Percentiles rank a stretch among this genome's conserved stretches.
phyloP scores from a whole-genome alignment of 2,329 filamentous ascomycete genomes.

The Ophiostoma quercus region DNA sequence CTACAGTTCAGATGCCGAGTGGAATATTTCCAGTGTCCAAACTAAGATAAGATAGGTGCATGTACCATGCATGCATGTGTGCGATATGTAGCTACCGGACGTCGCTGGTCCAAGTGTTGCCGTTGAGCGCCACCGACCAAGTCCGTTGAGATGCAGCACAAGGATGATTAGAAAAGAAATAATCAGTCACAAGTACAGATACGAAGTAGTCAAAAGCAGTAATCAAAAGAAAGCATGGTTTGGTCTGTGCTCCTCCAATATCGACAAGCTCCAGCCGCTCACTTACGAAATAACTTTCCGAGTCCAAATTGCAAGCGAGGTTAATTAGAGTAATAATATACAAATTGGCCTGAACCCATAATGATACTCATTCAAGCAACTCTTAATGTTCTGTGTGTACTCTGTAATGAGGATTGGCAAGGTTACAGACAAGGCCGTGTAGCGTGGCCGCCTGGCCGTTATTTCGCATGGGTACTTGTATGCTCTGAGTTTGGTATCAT shows the following conservation, averaged over 20 bases:
- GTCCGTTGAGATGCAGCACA: slow-evolving; percentile 4
- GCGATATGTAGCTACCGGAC: slow-evolving; percentile 4
- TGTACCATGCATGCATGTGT: slow-evolving; percentile 2
- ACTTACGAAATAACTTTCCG: background rate
- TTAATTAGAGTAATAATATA: too few species aligned
- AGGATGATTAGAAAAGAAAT: background rate
- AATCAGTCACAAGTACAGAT: background rate
- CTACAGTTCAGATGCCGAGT: background rate
- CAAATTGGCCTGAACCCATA: background rate
- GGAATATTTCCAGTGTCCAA: background rate
- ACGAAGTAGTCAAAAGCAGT: too few species aligned
- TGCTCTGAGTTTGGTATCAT: background rate
- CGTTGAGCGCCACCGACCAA: slow-evolving; percentile 3
- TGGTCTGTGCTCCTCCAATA: background rate
- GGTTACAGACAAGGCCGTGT: background rate
- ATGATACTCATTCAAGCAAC: background rate
- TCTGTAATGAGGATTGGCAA: slow-evolving; percentile 21
- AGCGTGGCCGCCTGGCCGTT: background rate
- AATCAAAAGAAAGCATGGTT: background rate
- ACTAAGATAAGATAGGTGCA: background rate
- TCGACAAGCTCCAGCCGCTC: background rate
- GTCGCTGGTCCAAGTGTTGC: slow-evolving; percentile 3
- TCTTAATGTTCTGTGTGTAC: background rate
- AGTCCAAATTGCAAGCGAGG: background rate
- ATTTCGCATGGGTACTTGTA: background rate